phyloP scores from a whole-genome alignment of 2,329 filamentous ascomycete genomes.

The Colletotrichum navitas region DNA sequence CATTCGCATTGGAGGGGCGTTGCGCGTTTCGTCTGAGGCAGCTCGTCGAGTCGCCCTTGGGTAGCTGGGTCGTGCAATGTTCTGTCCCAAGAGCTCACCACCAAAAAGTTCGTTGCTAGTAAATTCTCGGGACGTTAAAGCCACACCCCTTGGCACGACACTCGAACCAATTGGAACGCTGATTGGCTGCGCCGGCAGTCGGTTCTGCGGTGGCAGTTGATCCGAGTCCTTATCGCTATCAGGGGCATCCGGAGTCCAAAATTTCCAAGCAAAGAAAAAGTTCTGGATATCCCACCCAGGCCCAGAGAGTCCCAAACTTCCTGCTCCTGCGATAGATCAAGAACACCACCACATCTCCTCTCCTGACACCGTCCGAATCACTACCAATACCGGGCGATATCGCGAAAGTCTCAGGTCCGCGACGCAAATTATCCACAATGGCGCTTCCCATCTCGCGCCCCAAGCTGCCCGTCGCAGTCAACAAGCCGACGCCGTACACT shows the following conservation, averaged over 20 bases:
- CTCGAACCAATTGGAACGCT: slow-evolving; percentile 26
- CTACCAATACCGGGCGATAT: background rate
- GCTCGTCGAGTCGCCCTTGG: slow-evolving; percentile 36
- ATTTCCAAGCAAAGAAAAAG: slow-evolving; percentile 43
- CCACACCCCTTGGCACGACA: slow-evolving; percentile 17
- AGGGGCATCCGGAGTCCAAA: slow-evolving; percentile 33
- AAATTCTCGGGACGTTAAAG: slow-evolving; percentile 39
- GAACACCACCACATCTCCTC: slow-evolving; percentile 20
- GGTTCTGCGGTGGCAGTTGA: slow-evolving; percentile 40
- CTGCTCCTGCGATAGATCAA: slow-evolving; percentile 5
- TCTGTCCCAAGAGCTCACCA: slow-evolving; percentile 25
- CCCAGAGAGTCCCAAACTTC: background rate
- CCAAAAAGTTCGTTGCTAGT: slow-evolving; percentile 37
- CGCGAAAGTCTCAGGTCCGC: background rate
- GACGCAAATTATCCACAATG: slow-evolving; percentile 47
- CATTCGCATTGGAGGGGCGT: slow-evolving; percentile 20
- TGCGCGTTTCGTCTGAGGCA: slow-evolving; percentile 30
- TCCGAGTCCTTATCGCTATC: slow-evolving; percentile 40
- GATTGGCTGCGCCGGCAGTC: slow-evolving; percentile 25
- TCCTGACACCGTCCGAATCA: slow-evolving; percentile 12
- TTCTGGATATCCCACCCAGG: slow-evolving; percentile 35
- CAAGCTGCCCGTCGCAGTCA: slow-evolving; percentile 74
- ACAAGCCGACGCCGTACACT: slow-evolving; percentile 89
- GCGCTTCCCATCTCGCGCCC: slow-evolving; percentile 54
- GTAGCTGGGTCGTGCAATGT: slow-evolving; percentile 37